A percentile compares a stretch with the other conserved stretches of the same genome.
These are phyloP conservation scores for Rutstroemia sp. DNA, from an alignment of 2,329 filamentous ascomycete genomes.

Conservation along the genomic window DNA sequence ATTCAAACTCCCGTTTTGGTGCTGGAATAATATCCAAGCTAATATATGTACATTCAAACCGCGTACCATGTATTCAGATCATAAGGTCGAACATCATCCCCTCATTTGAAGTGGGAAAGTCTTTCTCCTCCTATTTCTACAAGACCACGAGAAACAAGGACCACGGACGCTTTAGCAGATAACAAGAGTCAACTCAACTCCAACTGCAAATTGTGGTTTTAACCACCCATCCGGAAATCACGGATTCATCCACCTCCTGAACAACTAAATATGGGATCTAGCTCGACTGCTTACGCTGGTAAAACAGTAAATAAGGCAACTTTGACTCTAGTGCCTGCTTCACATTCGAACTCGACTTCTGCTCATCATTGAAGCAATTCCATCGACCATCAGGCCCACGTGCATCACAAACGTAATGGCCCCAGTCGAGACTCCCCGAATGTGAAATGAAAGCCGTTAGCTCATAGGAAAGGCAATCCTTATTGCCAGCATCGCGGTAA, in stretches of 20 bases:
- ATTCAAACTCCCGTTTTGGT: too few species aligned
- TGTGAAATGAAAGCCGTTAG: slow-evolving; percentile 28
- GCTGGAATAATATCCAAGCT: too few species aligned
- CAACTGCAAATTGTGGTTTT: too few species aligned
- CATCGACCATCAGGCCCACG: slow-evolving; percentile 18
- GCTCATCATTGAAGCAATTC: slow-evolving; percentile 19
- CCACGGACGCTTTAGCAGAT: too few species aligned
- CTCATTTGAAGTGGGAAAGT: too few species aligned
- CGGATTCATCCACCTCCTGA: neutral
- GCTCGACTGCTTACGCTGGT: slow-evolving; percentile 5
- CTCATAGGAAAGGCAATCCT: slow-evolving; percentile 21
- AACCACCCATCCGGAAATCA: neutral
- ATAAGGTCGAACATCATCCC: too few species aligned
- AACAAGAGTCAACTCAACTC: too few species aligned
- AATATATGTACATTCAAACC: too few species aligned
- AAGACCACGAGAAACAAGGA: too few species aligned
- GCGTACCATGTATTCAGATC: too few species aligned
- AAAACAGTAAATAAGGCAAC: slow-evolving; percentile 7
- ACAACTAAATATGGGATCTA: neutral
- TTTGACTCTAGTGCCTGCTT: slow-evolving; percentile 4
- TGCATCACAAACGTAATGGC: slow-evolving; percentile 23
- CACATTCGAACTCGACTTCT: slow-evolving; percentile 20
- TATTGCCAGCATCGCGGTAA: slow-evolving; percentile 12
- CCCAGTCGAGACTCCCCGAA: slow-evolving; percentile 12
- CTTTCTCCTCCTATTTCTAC: too few species aligned